A percentile compares a stretch with the other conserved stretches of the same genome.
Evolutionary conservation across 2,329 filamentous ascomycete species (phyloP).

Genomic region (Arthrinium puccinioides): DNA sequence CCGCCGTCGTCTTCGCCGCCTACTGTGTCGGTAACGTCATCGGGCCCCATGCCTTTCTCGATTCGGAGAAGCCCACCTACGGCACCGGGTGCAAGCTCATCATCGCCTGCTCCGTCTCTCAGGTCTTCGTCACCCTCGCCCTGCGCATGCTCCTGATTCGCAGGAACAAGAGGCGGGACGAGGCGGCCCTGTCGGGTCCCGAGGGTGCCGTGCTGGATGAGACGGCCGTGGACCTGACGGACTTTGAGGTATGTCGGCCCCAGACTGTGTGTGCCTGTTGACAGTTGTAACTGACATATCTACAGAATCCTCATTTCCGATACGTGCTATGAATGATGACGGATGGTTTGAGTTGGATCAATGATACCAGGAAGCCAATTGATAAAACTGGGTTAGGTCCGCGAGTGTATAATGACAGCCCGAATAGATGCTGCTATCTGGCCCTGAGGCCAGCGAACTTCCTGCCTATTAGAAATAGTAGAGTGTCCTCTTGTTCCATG

Average conservation of each 20-base stretch:
- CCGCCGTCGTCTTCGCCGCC: conserved; percentile 35
- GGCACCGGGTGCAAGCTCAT: conserved; percentile 44
- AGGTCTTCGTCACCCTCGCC: conserved; percentile 28
- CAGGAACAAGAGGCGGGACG: conserved; percentile 31
- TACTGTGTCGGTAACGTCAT: conserved; percentile 43
- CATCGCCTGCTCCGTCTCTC: conserved; percentile 34
- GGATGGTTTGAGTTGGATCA: too few species aligned
- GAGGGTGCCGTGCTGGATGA: conserved; percentile 15
- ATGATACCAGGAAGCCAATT: too few species aligned
- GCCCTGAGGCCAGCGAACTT: too few species aligned
- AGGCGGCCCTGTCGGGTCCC: conserved; percentile 12
- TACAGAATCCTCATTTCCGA: conserved; percentile 19
- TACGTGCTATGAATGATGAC: conserved; percentile 15
- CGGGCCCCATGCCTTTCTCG: conserved; percentile 37
- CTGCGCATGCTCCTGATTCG: conserved; percentile 26
- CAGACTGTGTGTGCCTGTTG: too few species aligned
- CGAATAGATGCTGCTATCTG: too few species aligned
- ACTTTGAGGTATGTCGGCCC: conserved; percentile 25
- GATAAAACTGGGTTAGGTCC: too few species aligned
- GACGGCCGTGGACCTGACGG: conserved; percentile 26
- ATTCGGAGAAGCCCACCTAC: conserved; percentile 37
- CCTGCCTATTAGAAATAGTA: too few species aligned
- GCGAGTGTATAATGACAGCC: too few species aligned
- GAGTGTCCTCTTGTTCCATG: too few species aligned
- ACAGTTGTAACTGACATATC: neutral